Evolutionary conservation across 2,329 filamentous ascomycete genomes (phyloP).

Genomic region (Fusarium hostae): DNA sequence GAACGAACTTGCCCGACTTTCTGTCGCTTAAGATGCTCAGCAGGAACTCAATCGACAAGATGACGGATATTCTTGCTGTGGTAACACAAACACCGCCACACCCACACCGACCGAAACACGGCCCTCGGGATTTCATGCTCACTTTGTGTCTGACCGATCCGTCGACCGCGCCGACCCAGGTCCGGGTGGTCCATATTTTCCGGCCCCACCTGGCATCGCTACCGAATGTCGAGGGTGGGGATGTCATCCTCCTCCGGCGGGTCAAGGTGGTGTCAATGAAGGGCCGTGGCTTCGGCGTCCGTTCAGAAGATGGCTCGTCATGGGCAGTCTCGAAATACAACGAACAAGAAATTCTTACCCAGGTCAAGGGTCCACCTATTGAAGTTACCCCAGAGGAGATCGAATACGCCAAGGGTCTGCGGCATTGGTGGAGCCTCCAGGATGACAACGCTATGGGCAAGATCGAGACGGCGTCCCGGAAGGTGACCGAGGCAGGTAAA

Average conservation of each 20-base stretch:
- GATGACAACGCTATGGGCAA: conserved; percentile 59
- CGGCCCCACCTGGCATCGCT: conserved; percentile 67
- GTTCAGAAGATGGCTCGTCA: conserved; percentile 64
- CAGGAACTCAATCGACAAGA: conserved; percentile 60
- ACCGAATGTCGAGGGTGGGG: conserved; percentile 65
- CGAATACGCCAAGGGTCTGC: conserved; percentile 60
- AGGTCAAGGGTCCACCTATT: conserved; percentile 70
- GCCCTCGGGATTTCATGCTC: conserved; percentile 69
- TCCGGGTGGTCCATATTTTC: conserved; percentile 67
- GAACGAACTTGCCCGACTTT: conserved; percentile 63
- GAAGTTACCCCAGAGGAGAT: conserved; percentile 64
- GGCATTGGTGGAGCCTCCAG: conserved; percentile 61
- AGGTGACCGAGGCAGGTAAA: conserved; percentile 45
- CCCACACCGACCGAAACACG: conserved; percentile 65
- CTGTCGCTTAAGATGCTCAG: conserved; percentile 63
- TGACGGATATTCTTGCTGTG: conserved; percentile 65
- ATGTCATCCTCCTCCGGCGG: conserved; percentile 67
- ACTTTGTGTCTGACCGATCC: conserved; percentile 68
- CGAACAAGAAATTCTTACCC: conserved; percentile 54
- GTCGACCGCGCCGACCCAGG: conserved; percentile 60
- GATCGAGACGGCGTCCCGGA: conserved; percentile 59
- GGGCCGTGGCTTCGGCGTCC: conserved; percentile 65
- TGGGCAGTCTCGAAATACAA: conserved; percentile 70
- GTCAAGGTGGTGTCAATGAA: conserved; percentile 66
- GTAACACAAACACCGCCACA: conserved; percentile 62